These are phyloP conservation scores for Phalaenopsis equestris DNA, from an alignment of 106 monocot genomes.

Conservation along the genomic window DNA sequence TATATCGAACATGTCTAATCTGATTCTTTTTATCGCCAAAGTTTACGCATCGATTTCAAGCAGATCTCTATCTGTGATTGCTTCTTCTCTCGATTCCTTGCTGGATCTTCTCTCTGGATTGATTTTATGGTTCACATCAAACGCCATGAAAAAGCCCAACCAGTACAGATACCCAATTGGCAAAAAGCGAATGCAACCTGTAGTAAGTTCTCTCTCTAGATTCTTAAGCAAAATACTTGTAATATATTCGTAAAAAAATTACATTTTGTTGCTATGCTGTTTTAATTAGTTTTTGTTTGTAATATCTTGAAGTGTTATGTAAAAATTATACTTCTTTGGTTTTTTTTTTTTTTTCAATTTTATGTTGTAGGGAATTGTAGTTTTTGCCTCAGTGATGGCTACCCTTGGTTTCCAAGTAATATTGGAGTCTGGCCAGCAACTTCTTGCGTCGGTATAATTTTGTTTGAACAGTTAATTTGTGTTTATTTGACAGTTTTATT, in stretches of 20 bases:
- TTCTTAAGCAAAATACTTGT: too few species aligned
- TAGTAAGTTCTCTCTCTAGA: slow-evolving; percentile 29
- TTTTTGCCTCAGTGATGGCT: slow-evolving; percentile 87
- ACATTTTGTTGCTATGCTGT: too few species aligned
- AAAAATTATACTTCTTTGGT: background rate
- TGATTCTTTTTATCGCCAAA: slow-evolving; percentile 62
- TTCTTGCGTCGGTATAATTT: slow-evolving; percentile 43
- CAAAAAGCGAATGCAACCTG: slow-evolving; percentile 87
- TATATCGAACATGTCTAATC: slow-evolving; percentile 59
- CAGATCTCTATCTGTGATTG: slow-evolving; percentile 81
- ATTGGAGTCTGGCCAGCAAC: slow-evolving; percentile 56
- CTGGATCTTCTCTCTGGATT: slow-evolving; percentile 87
- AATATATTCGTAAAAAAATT: too few species aligned
- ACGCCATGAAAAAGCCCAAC: slow-evolving; percentile 73
- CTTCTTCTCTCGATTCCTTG: slow-evolving; percentile 79
- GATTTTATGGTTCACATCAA: slow-evolving; percentile 74
- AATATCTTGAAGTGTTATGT: background rate
- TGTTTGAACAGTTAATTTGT: background rate
- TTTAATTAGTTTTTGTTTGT: too few species aligned
- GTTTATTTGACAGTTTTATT: background rate
- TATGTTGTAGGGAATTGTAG: slow-evolving; percentile 65
- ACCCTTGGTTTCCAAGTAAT: slow-evolving; percentile 91
- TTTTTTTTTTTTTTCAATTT: background rate
- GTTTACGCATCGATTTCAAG: slow-evolving; percentile 60
- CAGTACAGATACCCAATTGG: slow-evolving; percentile 77